Conservation (phyloP, 2,329 filamentous ascomycete species). For the Epichloe gansuensis region DNA sequence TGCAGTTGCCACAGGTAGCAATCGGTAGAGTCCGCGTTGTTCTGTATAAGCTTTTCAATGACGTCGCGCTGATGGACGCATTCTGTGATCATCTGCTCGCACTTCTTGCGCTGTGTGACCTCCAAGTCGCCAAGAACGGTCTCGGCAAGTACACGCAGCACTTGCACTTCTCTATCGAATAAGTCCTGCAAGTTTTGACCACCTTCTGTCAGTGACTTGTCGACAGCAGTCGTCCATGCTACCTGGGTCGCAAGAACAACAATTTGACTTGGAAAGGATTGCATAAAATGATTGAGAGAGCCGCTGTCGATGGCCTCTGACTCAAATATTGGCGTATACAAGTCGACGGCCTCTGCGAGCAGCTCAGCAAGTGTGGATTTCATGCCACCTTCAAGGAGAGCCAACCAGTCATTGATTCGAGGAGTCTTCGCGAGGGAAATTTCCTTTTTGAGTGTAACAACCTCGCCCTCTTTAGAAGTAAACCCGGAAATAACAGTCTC, state of each 20-base stretch:
- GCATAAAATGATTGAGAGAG: constrained; percentile 68
- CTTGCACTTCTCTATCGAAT: constrained; percentile 70
- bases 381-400: constrained; percentile 83
- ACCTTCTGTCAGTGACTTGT: constrained; percentile 59
- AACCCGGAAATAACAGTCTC: constrained; percentile 82
- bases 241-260: constrained; percentile 89
- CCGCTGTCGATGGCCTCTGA: constrained; percentile 55
- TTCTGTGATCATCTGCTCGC: constrained; percentile 96
- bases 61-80: constrained; percentile 95
- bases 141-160: constrained; percentile 73
- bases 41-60: constrained; percentile 71
- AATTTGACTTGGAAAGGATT: constrained; percentile 79
- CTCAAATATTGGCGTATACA: constrained; percentile 68
- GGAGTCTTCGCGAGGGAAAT: constrained; percentile 90
- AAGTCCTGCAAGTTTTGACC: constrained; percentile 57
- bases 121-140: constrained; percentile 86
- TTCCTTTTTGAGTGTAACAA: constrained; percentile 74
- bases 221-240: constrained; percentile 83
- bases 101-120: constrained; percentile 82
- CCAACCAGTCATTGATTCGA: constrained; percentile 98
- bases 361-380: constrained; percentile 86
- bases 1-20: constrained; percentile 91
- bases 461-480: constrained; percentile 89
- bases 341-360: constrained; percentile 70
- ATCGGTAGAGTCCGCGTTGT: constrained; percentile 58